phyloP scores from a whole-genome alignment of 1,139 yeast species.

The Sugiyamaella pinicola region DNA sequence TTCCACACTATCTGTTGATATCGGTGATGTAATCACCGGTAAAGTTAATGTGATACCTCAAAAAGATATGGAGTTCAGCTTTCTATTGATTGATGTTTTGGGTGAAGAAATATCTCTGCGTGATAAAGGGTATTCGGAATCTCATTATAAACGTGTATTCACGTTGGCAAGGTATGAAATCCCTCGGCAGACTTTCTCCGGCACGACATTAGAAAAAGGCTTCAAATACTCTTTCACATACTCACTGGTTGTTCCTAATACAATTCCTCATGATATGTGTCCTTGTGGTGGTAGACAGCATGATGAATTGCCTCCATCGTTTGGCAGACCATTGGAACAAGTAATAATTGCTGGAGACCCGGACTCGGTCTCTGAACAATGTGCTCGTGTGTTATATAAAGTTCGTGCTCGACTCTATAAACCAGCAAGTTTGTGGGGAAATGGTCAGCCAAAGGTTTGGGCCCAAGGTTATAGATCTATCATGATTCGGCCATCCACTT shows the following conservation, averaged over 20 bases:
- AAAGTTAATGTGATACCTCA: slow-evolving; percentile 24
- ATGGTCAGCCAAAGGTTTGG: slow-evolving; percentile 1
- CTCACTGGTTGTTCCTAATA: slow-evolving; percentile 29
- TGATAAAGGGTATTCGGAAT: slow-evolving; percentile 18
- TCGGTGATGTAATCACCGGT: slow-evolving; percentile 26
- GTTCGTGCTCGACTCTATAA: slow-evolving; percentile 28
- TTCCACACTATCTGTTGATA: slow-evolving; percentile 11
- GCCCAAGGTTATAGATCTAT: slow-evolving; percentile 16
- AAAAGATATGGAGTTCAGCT: slow-evolving; percentile 19
- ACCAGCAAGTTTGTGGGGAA: slow-evolving; percentile 4
- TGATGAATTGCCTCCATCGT: slow-evolving; percentile 19
- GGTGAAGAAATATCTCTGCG: slow-evolving; percentile 24
- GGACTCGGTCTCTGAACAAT: slow-evolving; percentile 23
- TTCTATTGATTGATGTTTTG: slow-evolving; percentile 22
- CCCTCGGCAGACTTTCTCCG: slow-evolving; percentile 28
- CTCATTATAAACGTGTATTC: slow-evolving; percentile 19
- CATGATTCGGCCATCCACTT: slow-evolving; percentile 18
- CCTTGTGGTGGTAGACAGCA: slow-evolving; percentile 21
- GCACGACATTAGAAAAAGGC: slow-evolving; percentile 26
- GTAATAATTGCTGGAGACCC: background rate
- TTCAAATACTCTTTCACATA: slow-evolving; percentile 27
- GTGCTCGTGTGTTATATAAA: slow-evolving; percentile 25
- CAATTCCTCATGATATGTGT: slow-evolving; percentile 21
- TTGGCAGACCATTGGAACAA: slow-evolving; percentile 17
- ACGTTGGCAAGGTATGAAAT: slow-evolving; percentile 26